Evolutionary conservation across 345 rosid species (phyloP), one percentile per base, ranked within the genome.

Genomic region (Capsella bursapastoris): DNA sequence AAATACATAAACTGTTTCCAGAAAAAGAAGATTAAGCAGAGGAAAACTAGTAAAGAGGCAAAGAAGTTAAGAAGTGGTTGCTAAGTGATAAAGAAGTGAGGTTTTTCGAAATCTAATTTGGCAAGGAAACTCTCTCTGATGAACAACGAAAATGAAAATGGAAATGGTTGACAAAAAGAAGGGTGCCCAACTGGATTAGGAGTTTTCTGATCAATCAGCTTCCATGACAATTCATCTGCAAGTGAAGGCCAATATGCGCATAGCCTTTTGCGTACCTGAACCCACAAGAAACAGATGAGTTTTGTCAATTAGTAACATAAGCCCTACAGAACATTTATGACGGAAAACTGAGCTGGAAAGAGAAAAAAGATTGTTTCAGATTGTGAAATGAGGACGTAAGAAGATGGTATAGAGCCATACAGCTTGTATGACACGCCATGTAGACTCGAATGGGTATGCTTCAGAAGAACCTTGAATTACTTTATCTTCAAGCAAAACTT

Each of bases 391-490:
- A 5, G 64, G 53, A 22, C 56, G 40, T n/a, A 6, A 8, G 64
- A 57, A 70, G n/a, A 69, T 15, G 25, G 25, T 22, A 22, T 22
- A 22, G 63, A 31, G 72, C 68, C 69, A 80, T 86, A 91, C 97
- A 80, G 60, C 86, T 82, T 83, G 77, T 74, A 94, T 90, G 58
- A 90, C 93, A 67, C 87, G 86, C 97, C 96, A 90, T 27, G 98
- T 88, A 49, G 98, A 87, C 76, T 88, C 95, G 61, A 90, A 88
- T 59, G 98, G 97, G 80, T 87, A 86, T 52, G 86, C 89, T 76
- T 94, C 88, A 29, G 75, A 79, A 59, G 89, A 87, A 73, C 86
- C 88, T 43, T 78, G 37, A 52, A 76, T 61, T 64, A 73, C 75
- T 68, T 86, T 82, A 65, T 79, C 82, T 47, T 86, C 97, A 51